Evolutionary conservation across 75 land plant species (phyloP).

Genomic region (Cunninghamia lanceolata): DNA sequence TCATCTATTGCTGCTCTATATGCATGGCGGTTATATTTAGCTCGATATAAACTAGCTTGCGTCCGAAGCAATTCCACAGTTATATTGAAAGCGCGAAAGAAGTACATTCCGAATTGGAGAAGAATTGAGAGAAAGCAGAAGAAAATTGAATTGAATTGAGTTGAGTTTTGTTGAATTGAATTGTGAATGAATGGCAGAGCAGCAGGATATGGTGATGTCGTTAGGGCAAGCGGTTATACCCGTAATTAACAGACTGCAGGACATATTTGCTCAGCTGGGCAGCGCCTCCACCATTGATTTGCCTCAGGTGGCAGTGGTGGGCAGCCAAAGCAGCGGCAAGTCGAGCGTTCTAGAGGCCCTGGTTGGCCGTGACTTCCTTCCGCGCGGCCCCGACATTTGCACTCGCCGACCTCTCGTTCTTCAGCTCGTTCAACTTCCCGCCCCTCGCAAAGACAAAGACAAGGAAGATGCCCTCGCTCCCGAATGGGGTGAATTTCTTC

Average conservation of each 20-base stretch:
- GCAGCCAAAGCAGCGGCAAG: conserved; percentile 49
- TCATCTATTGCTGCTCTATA: too few relatives aligned
- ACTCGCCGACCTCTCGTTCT: conserved; percentile 43
- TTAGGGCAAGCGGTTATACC: conserved; percentile 11
- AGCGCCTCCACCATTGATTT: conserved; percentile 23
- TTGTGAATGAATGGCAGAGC: conserved; percentile 4
- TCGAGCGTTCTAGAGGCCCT: conserved; percentile 46
- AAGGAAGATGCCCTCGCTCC: conserved; percentile 6
- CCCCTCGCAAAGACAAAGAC: conserved; percentile 20
- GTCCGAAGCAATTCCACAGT: neutral
- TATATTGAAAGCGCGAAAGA: neutral
- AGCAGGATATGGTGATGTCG: neutral
- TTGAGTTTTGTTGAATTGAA: neutral
- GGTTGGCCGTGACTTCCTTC: conserved; percentile 45
- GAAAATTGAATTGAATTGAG: neutral
- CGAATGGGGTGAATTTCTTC: conserved; percentile 47
- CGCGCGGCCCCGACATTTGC: conserved; percentile 40
- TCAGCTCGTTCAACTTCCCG: conserved; percentile 35
- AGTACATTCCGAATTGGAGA: neutral
- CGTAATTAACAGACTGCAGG: conserved; percentile 23
- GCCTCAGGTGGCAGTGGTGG: conserved; percentile 46
- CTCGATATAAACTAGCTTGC: neutral
- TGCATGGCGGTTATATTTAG: neutral
- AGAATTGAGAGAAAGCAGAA: neutral
- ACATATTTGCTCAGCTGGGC: conserved; percentile 25